Base-by-base conservation (phyloP, 1,284 basidiomycete genomes). In the Rhodotorula mucilaginosa region DNA sequence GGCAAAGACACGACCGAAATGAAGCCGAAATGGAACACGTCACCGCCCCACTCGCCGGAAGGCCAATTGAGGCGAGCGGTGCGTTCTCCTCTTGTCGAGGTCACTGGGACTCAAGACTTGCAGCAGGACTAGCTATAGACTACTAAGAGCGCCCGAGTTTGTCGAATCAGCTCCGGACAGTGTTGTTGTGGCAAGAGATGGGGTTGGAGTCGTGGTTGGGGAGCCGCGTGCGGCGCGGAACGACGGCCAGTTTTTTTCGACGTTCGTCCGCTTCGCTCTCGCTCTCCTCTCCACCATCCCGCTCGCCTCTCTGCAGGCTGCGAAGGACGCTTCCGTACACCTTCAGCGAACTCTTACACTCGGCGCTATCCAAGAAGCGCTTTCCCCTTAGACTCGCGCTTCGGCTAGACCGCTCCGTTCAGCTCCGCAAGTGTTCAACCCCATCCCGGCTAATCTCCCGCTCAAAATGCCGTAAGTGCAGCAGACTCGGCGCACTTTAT, bases 271-370 rank as follows among this genome's bases (percentile, higher is more conserved):
- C 39, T 12, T 52, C 51, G n/a, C n/a, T 52, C 15, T 52, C 51
- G 12, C 21, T n/a, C 51, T 52, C 51, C 51, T 26, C 51, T 52
- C 26, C 21, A 52, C 39, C 12, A 51, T n/a, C 51, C 51, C 51
- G 51, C 51, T n/a, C 51, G 51, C 51, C 51, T 52, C 51, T n/a
- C n/a, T 21, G 51, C n/a, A 52, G 51, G 51, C 51, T 52, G 51
- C 51, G 51, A 52, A 52, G 49, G 51, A 44, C 39, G 8, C 39
- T 44, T 44, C 39, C 39, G 39, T 2, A 44, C 39, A 44, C 39
- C 12, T 44, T 44, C 39, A 44, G 39, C 39, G 12, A 44, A 34
- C 8, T 44, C 51, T 8, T n/a, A 52, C 51, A 52, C n/a, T 23
- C 21, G 21, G 21, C 6, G 21, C 51, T 26, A 2, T 0, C 21